Percentiles rank a stretch among this genome's conserved stretches.
phyloP scores from a whole-genome alignment of 768 basidiomycete genomes.

The Boletales sp. region DNA sequence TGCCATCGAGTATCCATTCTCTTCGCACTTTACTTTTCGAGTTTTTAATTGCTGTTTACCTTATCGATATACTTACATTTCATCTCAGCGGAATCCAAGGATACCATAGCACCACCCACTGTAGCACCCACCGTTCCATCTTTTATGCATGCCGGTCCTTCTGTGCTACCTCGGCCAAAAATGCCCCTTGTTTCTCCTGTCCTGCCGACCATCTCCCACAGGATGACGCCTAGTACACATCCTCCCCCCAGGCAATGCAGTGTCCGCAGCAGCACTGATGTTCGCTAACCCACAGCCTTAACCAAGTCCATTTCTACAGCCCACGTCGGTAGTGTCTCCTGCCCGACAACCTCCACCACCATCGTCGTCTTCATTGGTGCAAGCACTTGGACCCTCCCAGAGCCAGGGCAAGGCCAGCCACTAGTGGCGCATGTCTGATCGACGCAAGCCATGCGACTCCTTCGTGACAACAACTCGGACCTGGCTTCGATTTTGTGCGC shows the following conservation, averaged over 20 bases:
- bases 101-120: slow-evolving; percentile 9
- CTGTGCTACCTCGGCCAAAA: slow-evolving; percentile 10
- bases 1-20: no score
- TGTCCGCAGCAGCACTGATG: slow-evolving; percentile 13
- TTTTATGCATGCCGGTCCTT: slow-evolving; percentile 5
- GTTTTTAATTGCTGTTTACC: no score
- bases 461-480: no score
- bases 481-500: no score
- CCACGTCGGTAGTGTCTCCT: slow-evolving; percentile 13
- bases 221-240: slow-evolving; percentile 32
- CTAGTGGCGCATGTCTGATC: no score
- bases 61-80: no score
- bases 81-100: slow-evolving; percentile 22
- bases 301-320: slow-evolving; percentile 28
- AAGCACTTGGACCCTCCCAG: slow-evolving; percentile 20
- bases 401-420: slow-evolving; percentile 9
- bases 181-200: slow-evolving; percentile 15
- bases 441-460: no score
- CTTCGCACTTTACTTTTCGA: no score
- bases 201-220: slow-evolving; percentile 15
- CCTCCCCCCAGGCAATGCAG: slow-evolving; percentile 22
- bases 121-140: slow-evolving; percentile 2
- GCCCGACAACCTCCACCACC: slow-evolving; percentile 11
- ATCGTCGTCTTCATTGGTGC: slow-evolving; percentile 23
- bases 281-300: slow-evolving; percentile 22